Base-by-base conservation (phyloP, 2,329 filamentous ascomycete genomes). In the Colletotrichum tanaceti region DNA sequence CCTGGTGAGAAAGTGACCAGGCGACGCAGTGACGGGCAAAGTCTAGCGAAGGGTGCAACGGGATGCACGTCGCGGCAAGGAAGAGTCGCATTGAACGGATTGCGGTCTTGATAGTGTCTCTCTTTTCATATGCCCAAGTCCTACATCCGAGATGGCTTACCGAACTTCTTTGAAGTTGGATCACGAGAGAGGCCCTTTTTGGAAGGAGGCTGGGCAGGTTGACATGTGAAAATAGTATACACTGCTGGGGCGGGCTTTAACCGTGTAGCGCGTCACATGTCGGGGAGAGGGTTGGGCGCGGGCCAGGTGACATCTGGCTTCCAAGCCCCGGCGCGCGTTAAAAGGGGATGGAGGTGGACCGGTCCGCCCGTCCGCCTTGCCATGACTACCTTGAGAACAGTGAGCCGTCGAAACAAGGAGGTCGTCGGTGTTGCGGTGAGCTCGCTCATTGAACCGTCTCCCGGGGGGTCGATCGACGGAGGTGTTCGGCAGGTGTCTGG, bases 261-360 rank as follows among this genome's bases (percentile, higher is more conserved):
- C 5, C 14, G 28, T 52, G 32, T 58, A 58, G 55, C 22, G 55
- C 62, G 50, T 69, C 66, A 69, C 66, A 69, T 69, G 66, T n/a
- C 14, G 62, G 2, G 2, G 20, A 18, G 46, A 35, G n/a, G 2
- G 43, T 50, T 44, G 20, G 62, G 9, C 38, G 62, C 24, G 18
- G 35, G 22, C 55, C 63, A 66, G 63, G 57, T 66, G 66, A 66
- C 50, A 18, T 60, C 38, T 41, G 7, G 22, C 32, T 41, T 20
- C 10, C 55, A 47, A 66, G 57, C 66, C 62, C 22, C 38, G 1
- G 38, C 38, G 14, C 41, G 43, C 16, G 38, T 44, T 35, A 10
- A 35, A 38, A 32, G 22, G 5, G 1, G 16, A 22, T 18, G 1
- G 32, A 10, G 32, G 10, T 35, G 32, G 32, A 18, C 47, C 24